These are phyloP conservation scores for Halophytophthora batemanensis DNA, from an alignment of 352 stramenopile genomes.

Conservation along the genomic window DNA sequence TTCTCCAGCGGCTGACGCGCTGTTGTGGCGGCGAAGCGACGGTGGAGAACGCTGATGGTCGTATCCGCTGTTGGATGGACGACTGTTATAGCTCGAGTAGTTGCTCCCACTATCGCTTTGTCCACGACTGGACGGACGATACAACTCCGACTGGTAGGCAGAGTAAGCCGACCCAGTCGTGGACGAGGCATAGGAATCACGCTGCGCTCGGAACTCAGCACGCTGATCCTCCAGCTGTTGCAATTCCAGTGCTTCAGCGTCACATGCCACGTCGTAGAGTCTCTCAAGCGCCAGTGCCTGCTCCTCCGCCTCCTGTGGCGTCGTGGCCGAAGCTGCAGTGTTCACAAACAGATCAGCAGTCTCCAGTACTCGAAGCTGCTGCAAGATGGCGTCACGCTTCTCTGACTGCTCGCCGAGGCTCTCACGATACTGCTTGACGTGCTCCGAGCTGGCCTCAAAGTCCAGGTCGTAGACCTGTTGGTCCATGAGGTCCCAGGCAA, in stretches of 20 bases:
- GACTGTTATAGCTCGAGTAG: conserved; percentile 16
- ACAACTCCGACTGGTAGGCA: conserved; percentile 11
- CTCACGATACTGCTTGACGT: conserved; percentile 77
- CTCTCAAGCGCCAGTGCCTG: conserved; percentile 47
- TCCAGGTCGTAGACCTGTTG: conserved; percentile 80
- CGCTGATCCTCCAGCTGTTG: conserved; percentile 53
- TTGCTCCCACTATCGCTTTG: conserved; percentile 23
- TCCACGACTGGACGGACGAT: conserved; percentile 18
- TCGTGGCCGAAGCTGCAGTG: conserved; percentile 22
- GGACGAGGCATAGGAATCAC: conserved; percentile 24
- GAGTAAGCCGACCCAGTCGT: conserved; percentile 28
- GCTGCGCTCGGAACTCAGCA: conserved; percentile 28
- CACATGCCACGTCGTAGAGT: conserved; percentile 48
- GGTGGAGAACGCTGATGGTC: conserved; percentile 14
- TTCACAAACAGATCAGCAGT: conserved; percentile 51
- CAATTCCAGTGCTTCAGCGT: conserved; percentile 52
- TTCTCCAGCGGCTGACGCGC: conserved; percentile 23
- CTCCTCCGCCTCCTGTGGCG: conserved; percentile 31
- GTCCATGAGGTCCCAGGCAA: conserved; percentile 74
- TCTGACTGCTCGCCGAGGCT: conserved; percentile 64
- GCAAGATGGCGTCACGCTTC: conserved; percentile 60
- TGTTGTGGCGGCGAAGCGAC: conserved; percentile 47
- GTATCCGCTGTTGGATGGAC: conserved; percentile 17
- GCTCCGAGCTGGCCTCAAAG: conserved; percentile 58
- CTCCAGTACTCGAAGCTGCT: conserved; percentile 41